Conservation (phyloP, 2,329 filamentous ascomycete species). For the Penicillium sp. region DNA sequence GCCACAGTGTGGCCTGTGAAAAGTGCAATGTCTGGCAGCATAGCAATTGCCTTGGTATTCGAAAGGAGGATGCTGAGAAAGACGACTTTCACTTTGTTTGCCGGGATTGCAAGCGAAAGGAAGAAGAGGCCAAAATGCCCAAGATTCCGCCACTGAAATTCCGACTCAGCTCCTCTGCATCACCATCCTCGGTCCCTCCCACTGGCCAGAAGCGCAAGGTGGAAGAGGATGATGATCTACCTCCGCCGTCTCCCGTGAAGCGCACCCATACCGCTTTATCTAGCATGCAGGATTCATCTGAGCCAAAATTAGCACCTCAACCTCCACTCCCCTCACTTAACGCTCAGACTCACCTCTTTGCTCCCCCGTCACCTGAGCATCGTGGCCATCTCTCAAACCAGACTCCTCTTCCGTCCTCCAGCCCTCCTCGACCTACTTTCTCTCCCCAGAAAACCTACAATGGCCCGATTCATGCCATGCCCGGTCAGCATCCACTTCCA, state of each 20-base stretch:
- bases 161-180: slow-evolving; percentile 48
- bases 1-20: slow-evolving; percentile 90
- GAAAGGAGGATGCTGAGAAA: slow-evolving; percentile 69
- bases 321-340: no score
- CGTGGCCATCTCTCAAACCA: slow-evolving; percentile 22
- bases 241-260: slow-evolving; percentile 25
- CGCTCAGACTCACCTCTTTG: slow-evolving; percentile 13
- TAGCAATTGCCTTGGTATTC: slow-evolving; percentile 80
- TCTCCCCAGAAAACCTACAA: slow-evolving; percentile 30
- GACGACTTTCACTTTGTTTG: slow-evolving; percentile 87
- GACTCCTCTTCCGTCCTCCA: slow-evolving; percentile 19
- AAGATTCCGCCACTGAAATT: slow-evolving; percentile 60
- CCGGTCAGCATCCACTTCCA: slow-evolving; percentile 21
- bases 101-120: slow-evolving; percentile 64
- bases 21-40: slow-evolving; percentile 95
- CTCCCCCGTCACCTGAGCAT: slow-evolving; percentile 29
- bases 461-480: slow-evolving; percentile 24
- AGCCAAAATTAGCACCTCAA: slow-evolving; percentile 11
- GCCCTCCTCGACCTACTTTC: slow-evolving; percentile 27
- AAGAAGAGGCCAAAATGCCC: slow-evolving; percentile 55
- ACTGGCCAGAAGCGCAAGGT: slow-evolving; percentile 20
- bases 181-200: slow-evolving; percentile 34
- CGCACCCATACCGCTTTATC: slow-evolving; percentile 17
- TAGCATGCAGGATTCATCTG: slow-evolving; percentile 15
- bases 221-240: slow-evolving; percentile 11